phyloP scores from a whole-genome alignment of 352 stramenopile species.

The Pythium biforme region DNA sequence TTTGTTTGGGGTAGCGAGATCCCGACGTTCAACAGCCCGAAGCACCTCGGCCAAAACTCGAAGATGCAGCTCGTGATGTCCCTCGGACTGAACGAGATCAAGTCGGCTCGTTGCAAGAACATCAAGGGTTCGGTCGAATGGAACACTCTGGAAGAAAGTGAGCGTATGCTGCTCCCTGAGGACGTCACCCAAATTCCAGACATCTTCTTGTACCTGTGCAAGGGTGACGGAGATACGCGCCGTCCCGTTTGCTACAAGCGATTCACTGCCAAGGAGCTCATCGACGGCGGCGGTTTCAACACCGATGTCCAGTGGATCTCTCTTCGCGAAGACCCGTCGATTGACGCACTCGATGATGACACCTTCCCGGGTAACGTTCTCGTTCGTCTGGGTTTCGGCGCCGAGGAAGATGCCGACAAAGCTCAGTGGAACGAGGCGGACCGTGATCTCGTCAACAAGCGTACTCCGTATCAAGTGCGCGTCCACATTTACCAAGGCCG shows the following conservation, averaged over 20 bases:
- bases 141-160: conserved; percentile 77
- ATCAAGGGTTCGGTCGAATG: conserved; percentile 81
- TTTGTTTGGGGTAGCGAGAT: conserved; percentile 79
- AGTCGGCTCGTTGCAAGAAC: conserved; percentile 56
- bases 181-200: conserved; percentile 81
- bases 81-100: conserved; percentile 62
- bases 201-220: conserved; percentile 87
- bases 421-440: conserved; percentile 55
- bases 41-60: conserved; percentile 65
- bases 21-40: conserved; percentile 66
- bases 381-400: conserved; percentile 73
- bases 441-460: conserved; percentile 66
- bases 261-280: conserved; percentile 73
- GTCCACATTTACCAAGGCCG: conserved; percentile 86
- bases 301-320: conserved; percentile 66
- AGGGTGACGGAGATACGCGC: conserved; percentile 56
- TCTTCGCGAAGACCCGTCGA: conserved; percentile 78
- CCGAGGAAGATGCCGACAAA: conserved; percentile 60
- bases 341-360: conserved; percentile 75
- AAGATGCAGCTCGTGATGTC: conserved; percentile 80
- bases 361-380: conserved; percentile 84
- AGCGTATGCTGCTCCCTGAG: conserved; percentile 72
- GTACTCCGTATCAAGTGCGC: conserved; percentile 78
- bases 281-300: conserved; percentile 60
- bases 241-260: conserved; percentile 78